A percentile compares a stretch with the other conserved stretches of the same genome.
These are phyloP conservation scores for Erucastrum elatum DNA, from an alignment of 345 rosid species.

Conservation along the genomic window DNA sequence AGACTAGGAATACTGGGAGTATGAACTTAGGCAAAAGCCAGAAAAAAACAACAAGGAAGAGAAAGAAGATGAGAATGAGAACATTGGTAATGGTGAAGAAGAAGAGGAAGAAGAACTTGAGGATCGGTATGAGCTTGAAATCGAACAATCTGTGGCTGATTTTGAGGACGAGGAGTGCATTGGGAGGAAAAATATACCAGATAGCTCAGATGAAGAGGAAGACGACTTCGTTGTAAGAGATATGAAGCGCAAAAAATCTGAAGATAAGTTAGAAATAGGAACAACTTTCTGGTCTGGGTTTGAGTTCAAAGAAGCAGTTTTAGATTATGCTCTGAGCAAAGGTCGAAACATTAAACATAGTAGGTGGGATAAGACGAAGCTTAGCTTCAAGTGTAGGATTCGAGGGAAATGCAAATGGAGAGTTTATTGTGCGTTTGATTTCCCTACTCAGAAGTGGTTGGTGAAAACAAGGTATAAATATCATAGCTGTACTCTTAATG, in stretches of 20 bases:
- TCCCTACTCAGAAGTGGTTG: not conserved
- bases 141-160: not conserved
- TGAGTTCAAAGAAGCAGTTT: not conserved
- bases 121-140: not conserved
- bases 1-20: not conserved
- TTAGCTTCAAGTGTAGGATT: not conserved
- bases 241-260: not conserved
- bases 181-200: not conserved
- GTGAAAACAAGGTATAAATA: not conserved
- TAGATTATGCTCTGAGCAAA: not conserved
- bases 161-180: not conserved
- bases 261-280: not conserved
- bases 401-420: not conserved
- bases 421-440: not conserved
- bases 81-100: not conserved
- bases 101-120: not conserved
- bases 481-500: not conserved
- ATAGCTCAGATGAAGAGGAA: not conserved
- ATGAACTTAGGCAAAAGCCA: not conserved
- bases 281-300: not conserved
- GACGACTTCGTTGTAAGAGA: not conserved
- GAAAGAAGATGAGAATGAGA: not conserved
- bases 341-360: not conserved
- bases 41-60: not conserved
- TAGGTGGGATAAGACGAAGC: not conserved